phyloP scores from a whole-genome alignment of 192 early-diverging fungal species.

The Rhizoclosmatium sp. region DNA sequence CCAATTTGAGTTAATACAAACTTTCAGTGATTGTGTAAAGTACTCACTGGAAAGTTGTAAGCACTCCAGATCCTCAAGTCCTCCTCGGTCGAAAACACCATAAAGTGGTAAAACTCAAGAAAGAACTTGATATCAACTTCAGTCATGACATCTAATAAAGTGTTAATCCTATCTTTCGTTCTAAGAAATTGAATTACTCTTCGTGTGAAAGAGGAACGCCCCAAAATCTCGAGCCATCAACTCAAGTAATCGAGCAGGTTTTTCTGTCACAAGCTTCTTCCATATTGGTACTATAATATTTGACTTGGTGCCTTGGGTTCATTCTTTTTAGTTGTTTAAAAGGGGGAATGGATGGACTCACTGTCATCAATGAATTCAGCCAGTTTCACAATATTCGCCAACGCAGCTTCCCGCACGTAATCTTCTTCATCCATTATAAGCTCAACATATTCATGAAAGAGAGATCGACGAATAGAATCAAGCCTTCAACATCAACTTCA shows the following conservation, averaged over 20 bases:
- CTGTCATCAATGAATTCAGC: constrained; percentile 52
- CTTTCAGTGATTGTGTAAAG: neutral
- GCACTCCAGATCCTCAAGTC: constrained; percentile 52
- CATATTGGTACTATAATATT: constrained; percentile 55
- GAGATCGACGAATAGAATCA: constrained; percentile 34
- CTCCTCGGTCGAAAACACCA: constrained; percentile 32
- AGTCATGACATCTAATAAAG: constrained; percentile 41
- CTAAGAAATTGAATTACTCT: constrained; percentile 29
- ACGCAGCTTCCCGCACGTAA: constrained; percentile 53
- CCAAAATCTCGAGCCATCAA: constrained; percentile 52
- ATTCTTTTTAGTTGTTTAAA: neutral
- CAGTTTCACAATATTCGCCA: constrained; percentile 52
- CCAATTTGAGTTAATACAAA: neutral
- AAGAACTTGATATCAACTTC: constrained; percentile 51
- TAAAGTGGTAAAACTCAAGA: constrained; percentile 51
- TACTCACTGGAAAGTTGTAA: constrained; percentile 58
- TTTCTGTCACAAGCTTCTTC: constrained; percentile 56
- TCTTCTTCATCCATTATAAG: constrained; percentile 62
- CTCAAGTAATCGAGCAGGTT: constrained; percentile 38
- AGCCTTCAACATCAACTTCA: constrained; percentile 18
- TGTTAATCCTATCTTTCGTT: neutral
- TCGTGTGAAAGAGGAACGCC: constrained; percentile 51
- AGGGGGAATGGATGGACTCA: constrained; percentile 7
- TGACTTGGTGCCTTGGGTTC: constrained; percentile 33
- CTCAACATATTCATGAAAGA: constrained; percentile 58